phyloP scores from a whole-genome alignment of 345 rosid genomes.

The Sonneratia caseolaris region DNA sequence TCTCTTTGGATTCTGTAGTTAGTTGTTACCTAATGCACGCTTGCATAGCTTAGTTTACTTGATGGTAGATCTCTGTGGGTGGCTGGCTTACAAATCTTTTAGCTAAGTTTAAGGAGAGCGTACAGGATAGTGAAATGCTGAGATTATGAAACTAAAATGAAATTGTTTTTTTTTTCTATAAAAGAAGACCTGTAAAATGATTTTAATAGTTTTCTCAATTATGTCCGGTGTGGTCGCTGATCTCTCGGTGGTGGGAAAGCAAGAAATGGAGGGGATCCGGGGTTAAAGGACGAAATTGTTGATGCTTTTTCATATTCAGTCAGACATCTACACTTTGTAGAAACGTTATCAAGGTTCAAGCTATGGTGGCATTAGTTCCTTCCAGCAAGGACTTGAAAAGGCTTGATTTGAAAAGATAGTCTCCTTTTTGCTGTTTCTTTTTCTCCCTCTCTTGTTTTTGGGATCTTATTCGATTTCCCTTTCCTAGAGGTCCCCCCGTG shows the following conservation, averaged over 20 bases:
- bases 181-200: not conserved
- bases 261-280: not conserved
- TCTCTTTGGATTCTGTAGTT: not conserved
- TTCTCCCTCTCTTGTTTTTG: not conserved
- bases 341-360: conserved; percentile 15
- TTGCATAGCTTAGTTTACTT: not conserved
- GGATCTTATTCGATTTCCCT: conserved; percentile 2
- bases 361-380: conserved; percentile 10
- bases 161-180: not conserved
- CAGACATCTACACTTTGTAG: not conserved
- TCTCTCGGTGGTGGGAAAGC: not conserved
- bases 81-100: not conserved
- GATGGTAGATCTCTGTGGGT: not conserved
- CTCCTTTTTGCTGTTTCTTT: conserved; percentile 6
- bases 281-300: conserved; percentile 36
- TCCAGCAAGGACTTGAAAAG: conserved; percentile 18
- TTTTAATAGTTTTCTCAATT: not conserved
- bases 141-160: not conserved
- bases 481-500: not conserved
- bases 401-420: conserved; percentile 7
- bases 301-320: conserved; percentile 16
- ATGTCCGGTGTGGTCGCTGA: not conserved
- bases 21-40: not conserved
- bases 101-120: not conserved
- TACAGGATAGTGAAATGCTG: not conserved